A percentile compares a stretch with the other conserved stretches of the same genome.
phyloP scores from a whole-genome alignment of 768 basidiomycete genomes.

The Rhodotorula babjevae region DNA sequence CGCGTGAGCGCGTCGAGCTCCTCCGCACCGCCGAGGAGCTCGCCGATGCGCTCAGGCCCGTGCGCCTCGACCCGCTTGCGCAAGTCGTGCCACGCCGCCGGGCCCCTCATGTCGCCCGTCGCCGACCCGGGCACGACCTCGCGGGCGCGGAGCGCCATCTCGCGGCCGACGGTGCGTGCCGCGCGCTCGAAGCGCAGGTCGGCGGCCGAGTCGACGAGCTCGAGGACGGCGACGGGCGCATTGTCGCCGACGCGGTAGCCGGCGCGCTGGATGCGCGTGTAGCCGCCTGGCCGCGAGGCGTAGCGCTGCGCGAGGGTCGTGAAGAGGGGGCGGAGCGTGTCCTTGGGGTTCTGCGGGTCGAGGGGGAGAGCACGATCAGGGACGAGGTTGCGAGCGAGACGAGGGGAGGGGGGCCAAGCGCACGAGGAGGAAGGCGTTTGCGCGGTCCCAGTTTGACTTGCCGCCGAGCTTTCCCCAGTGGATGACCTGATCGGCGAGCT shows the following conservation, averaged over 20 bases:
- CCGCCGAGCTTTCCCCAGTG: conserved; percentile 79
- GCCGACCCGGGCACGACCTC: conserved; percentile 2
- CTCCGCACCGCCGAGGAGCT: neutral
- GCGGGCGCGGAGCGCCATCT: conserved; percentile 51
- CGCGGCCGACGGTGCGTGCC: conserved; percentile 79
- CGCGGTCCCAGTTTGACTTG: conserved; percentile 60
- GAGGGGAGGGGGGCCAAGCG: conserved; percentile 19
- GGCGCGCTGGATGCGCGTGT: conserved; percentile 86
- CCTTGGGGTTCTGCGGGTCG: conserved; percentile 51
- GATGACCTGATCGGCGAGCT: conserved; percentile 93
- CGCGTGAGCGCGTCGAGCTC: conserved; percentile 31
- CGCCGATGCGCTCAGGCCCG: neutral
- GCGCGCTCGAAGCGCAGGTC: conserved; percentile 86
- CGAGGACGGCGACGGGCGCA: conserved; percentile 83
- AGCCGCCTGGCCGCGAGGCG: conserved; percentile 76
- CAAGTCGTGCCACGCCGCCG: conserved; percentile 5
- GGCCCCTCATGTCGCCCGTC: neutral
- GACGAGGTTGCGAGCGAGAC: neutral
- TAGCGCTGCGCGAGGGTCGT: conserved; percentile 74
- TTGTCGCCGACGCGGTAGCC: conserved; percentile 89
- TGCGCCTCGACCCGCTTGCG: conserved; percentile 15
- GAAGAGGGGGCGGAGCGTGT: conserved; percentile 76
- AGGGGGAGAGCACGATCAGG: no score
- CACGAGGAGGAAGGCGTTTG: conserved; percentile 70
- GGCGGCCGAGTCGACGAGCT: conserved; percentile 87